Conservation (phyloP, 495 filamentous ascomycete genomes). For the Talaromyces adpressus region DNA sequence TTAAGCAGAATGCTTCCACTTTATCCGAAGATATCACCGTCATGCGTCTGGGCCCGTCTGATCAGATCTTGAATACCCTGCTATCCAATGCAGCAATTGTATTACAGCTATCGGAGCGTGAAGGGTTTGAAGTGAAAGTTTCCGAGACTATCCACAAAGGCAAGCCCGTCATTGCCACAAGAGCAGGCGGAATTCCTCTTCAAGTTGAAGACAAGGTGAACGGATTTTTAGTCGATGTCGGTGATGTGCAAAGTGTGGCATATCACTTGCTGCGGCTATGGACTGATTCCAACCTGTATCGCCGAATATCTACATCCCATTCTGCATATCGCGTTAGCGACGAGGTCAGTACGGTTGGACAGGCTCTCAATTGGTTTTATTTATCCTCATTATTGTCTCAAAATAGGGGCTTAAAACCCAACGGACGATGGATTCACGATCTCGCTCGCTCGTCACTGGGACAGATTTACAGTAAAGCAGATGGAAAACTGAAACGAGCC, state of each 20-base stretch:
- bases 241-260: background rate
- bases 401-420: background rate
- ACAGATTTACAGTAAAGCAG: background rate
- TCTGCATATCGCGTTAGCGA: background rate
- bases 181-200: conserved; percentile 68
- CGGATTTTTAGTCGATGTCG: background rate
- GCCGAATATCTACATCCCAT: background rate
- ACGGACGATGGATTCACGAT: background rate
- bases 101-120: conserved; percentile 29
- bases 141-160: conserved; percentile 84
- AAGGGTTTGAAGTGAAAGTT: conserved; percentile 89
- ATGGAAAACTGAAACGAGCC: background rate
- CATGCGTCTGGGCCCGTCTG: background rate
- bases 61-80: background rate
- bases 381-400: background rate
- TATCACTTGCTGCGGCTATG: background rate
- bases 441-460: background rate
- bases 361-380: background rate
- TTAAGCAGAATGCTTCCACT: background rate
- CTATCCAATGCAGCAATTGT: background rate
- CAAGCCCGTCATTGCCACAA: conserved; percentile 71
- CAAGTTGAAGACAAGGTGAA: background rate
- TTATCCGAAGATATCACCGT: background rate
- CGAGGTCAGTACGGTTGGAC: background rate
- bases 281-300: background rate